Percentiles rank a stretch among this genome's conserved stretches.
phyloP scores from a whole-genome alignment of 2,329 filamentous ascomycete genomes.

The Epichloe elymi region DNA sequence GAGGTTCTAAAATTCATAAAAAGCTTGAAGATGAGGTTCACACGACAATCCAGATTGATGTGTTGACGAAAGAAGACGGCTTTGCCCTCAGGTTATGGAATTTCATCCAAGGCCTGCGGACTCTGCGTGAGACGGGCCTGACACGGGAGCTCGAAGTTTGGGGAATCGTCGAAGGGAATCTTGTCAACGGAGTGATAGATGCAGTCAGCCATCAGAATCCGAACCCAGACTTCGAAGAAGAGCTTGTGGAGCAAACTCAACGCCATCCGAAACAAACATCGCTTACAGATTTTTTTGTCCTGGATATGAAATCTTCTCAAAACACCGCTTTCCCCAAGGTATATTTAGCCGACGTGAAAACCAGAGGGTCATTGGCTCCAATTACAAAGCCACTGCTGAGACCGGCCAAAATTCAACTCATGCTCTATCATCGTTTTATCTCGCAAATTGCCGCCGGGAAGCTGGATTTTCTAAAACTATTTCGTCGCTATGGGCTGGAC shows the following conservation, averaged over 20 bases:
- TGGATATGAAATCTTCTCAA: slow-evolving; percentile 8
- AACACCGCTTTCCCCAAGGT: slow-evolving; percentile 18
- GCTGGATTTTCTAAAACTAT: slow-evolving; percentile 55
- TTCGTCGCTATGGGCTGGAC: slow-evolving; percentile 59
- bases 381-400: slow-evolving; percentile 53
- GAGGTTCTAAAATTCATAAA: slow-evolving; percentile 68
- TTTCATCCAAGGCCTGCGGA: slow-evolving; percentile 70
- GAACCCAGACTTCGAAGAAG: slow-evolving; percentile 54
- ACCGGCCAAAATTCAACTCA: slow-evolving; percentile 74
- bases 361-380: slow-evolving; percentile 53
- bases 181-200: slow-evolving; percentile 86
- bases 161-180: slow-evolving; percentile 68
- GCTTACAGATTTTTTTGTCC: slow-evolving; percentile 28
- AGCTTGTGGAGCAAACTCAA: slow-evolving; percentile 26
- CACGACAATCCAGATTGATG: slow-evolving; percentile 57
- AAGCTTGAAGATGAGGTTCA: slow-evolving; percentile 78
- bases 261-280: slow-evolving; percentile 20
- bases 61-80: slow-evolving; percentile 63
- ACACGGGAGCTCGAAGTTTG: slow-evolving; percentile 73
- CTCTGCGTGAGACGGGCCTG: slow-evolving; percentile 54
- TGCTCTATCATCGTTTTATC: slow-evolving; percentile 81
- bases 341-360: slow-evolving; percentile 89
- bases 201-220: slow-evolving; percentile 68
- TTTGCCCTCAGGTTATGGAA: slow-evolving; percentile 86
- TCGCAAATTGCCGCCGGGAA: slow-evolving; percentile 57